Base-by-base conservation (phyloP, 2,329 filamentous ascomycete species). In the Paecilomyces sp. region DNA sequence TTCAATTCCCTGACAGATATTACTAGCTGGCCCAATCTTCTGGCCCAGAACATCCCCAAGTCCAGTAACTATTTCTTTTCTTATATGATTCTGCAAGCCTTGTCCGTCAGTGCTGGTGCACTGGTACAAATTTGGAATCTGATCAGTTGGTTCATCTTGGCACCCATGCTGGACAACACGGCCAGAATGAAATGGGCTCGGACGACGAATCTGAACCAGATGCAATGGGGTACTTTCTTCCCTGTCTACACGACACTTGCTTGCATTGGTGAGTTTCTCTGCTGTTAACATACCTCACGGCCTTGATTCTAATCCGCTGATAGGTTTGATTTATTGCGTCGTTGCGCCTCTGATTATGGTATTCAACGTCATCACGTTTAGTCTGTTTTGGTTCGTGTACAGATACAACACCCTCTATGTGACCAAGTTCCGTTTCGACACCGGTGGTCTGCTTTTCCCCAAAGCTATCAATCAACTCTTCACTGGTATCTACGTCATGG, bases 391-490 rank as follows among this genome's bases (percentile, higher is more conserved):
- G 92, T 81, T 97, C 53, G 93, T 94, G 0, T 92, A 97, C 72
- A 86, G 93, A n/a, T 97, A 97, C 76, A 93, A 93, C 66, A 95
- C 96, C 79, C 83, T 99, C 22, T 99, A 97, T 68, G 92, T 99
- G 61, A 95, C 87, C 28, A 89, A 92, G 57, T 95, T 96, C 73
- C 85, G 88, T 65, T 86, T 89, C 61, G 94, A 99, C 74, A 99
- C 93, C 0, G 94, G 94, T 50, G 94, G 94, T 52, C 83, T 97
- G 1, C 79, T 97, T 57, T 99, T 96, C 68, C 94, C 94, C 0
- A 85, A 88, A 36, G 94, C 94, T 0, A 90, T 97, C 76, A 97
- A 97, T 70, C 93, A 97, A 71, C 89, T 94, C 0, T 97, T 99
- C 70, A 94, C 91, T 0, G 94, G 94, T 0, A 78, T 99, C 0